Conservation (phyloP, 768 basidiomycete species). For the Rubroboletus satanas region DNA sequence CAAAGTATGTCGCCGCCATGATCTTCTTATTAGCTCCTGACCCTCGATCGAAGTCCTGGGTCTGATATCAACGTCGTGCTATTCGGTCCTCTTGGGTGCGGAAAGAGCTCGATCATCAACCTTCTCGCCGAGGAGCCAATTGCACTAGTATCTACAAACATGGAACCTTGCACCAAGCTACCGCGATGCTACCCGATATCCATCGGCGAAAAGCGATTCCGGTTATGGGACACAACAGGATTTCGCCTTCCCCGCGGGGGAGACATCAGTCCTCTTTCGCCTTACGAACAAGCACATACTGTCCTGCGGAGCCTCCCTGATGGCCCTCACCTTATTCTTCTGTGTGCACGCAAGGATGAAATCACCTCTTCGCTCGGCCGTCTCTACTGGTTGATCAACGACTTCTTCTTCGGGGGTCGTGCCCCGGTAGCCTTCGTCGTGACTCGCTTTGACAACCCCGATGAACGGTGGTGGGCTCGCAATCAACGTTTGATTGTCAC, state of each 20-base stretch:
- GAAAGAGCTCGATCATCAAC: slow-evolving; percentile 22
- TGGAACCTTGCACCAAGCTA: slow-evolving; percentile 26
- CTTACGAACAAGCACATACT: slow-evolving; percentile 20
- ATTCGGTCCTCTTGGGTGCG: slow-evolving; percentile 14
- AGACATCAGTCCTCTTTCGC: neutral
- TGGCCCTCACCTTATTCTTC: slow-evolving; percentile 37
- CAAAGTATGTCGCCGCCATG: neutral
- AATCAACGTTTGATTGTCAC: too few relatives aligned
- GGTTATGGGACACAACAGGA: slow-evolving; percentile 27
- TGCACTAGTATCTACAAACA: slow-evolving; percentile 24
- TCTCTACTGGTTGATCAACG: slow-evolving; percentile 32
- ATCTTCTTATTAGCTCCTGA: neutral
- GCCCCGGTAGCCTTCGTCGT: slow-evolving; percentile 35
- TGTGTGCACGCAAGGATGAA: slow-evolving; percentile 30
- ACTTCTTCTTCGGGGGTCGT: slow-evolving; percentile 31
- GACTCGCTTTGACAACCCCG: slow-evolving; percentile 29
- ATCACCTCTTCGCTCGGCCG: slow-evolving; percentile 23
- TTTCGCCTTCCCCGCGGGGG: slow-evolving; percentile 10
- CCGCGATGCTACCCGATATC: neutral
- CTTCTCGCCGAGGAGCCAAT: slow-evolving; percentile 11
- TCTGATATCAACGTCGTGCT: slow-evolving; percentile 12
- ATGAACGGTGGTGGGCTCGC: slow-evolving; percentile 31
- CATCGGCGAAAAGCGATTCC: slow-evolving; percentile 1
- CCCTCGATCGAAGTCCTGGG: neutral
- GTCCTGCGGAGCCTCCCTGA: slow-evolving; percentile 25